Evolutionary conservation across 176 grass and related monocot species (phyloP).

Genomic region (Hordeum marinum): DNA sequence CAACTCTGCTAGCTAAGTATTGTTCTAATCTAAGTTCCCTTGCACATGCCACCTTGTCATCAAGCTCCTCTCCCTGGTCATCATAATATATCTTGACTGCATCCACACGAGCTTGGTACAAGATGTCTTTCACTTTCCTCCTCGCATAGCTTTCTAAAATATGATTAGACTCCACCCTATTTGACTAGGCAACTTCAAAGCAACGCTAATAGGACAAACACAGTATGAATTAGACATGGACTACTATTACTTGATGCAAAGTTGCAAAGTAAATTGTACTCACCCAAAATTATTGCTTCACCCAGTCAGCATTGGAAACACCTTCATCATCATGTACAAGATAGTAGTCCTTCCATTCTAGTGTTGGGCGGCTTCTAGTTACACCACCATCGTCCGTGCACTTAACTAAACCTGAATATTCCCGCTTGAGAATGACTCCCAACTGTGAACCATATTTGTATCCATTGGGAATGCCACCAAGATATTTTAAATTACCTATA

Average conservation of each 20-base stretch:
- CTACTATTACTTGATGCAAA: too few species aligned
- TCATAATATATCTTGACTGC: background rate
- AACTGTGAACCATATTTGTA: background rate
- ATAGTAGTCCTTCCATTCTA: background rate
- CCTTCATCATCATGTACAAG: background rate
- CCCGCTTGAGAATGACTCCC: background rate
- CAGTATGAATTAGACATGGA: background rate
- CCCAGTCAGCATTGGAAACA: background rate
- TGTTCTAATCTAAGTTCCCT: background rate
- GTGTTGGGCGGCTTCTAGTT: background rate
- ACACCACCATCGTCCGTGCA: background rate
- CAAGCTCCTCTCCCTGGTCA: background rate
- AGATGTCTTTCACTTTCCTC: background rate
- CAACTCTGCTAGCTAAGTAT: background rate
- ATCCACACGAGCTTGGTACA: slow-evolving; percentile 9
- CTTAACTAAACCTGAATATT: background rate
- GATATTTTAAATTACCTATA: background rate
- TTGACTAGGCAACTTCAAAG: background rate
- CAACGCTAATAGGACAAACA: background rate
- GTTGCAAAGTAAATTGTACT: too few species aligned
- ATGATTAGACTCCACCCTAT: background rate
- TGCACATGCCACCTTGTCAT: background rate
- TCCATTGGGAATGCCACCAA: background rate
- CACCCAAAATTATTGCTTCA: background rate
- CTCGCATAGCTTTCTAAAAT: background rate